Evolutionary conservation across 2,329 filamentous ascomycete species (phyloP), one percentile per base, ranked within the genome.

Genomic region (Stachybotrys chlorohalonatus): DNA sequence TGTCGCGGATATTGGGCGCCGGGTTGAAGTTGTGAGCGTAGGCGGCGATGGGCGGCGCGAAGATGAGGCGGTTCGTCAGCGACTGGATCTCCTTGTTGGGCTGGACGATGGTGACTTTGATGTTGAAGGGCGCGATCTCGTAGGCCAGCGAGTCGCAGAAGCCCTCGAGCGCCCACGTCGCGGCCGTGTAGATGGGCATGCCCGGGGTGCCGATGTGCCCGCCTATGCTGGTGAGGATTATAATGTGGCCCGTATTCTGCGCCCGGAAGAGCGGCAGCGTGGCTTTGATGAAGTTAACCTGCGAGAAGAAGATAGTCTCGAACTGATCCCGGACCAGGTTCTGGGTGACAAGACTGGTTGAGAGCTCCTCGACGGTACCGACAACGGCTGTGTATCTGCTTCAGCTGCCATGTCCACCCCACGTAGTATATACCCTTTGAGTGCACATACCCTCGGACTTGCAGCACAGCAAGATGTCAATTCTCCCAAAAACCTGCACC

Each of bases 111-210:
- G 91, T 96, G 70, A 97, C 83, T 70, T 93, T 95, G 74, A 97
- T 85, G 72, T 96, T 96, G 76, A 97, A 97, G 0, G 94, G 94
- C 0, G 93, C 89, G 59, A 99, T 88, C 72, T 99, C 94, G 71
- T 96, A 99, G 1, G 93, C 92, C 30, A 99, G 79, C 56, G 90
- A 90, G 72, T 97, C 93, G 73, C 92, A 96, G 69, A 94, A 96
- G 16, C 93, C 94, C 72, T 97, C 94, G 42, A 96, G 81, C 1
- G 91, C 94, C 91, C 93, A 96, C 45, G 91, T 92, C 13, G 91
- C 89, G 16, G 93, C 90, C 60, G 91, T 94, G 69, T 95, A 94
- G 76, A 95, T 89, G 54, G 90, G 83, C 73, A 97, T 82, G 2
- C 92, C 91, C 0, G 94, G 94, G 0, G 92, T 96, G 42, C 92